Base-by-base conservation (phyloP, 495 filamentous ascomycete genomes). In the Penicillium riverlandense region DNA sequence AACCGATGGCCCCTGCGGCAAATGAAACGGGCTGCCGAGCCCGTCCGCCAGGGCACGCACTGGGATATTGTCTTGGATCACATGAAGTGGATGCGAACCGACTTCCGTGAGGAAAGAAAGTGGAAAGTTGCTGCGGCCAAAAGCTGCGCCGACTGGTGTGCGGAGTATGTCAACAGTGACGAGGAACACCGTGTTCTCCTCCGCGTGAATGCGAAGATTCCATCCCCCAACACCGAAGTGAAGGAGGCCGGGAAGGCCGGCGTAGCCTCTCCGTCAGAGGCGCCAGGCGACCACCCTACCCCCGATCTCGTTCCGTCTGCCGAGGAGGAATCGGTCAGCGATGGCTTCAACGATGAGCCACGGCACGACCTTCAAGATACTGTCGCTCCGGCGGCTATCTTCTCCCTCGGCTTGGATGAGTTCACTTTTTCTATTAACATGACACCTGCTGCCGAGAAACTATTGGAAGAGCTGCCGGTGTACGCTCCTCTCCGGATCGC, bases 1-100 rank as follows among this genome's bases (percentile, higher is more conserved):
- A 88, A 91, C 50, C 79, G 86, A 47, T 96, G 92, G 90, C 91
- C 90, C 2, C 69, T 98, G 47, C 77, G 90, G 40, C 94, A 97
- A 56, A 76, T 89, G 38, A 80, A 89, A 50, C 82, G 85, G 38
- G 80, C 79, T 28, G 69, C 76, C 3, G 92, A 98, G 58, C 92
- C 94, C 28, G 71, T 72, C 7, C 77, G 88, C 32, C 81, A 83
- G 10, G 70, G 76, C 2, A 77, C 80, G 6, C 90, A 96, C 59
- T 83, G 79, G 77, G 92, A 98, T 68, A 75, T 92, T 35, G 61
- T 97, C 34, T 66, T 97, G 8, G 76, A 88, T 49, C 88, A 98
- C 65, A 86, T 90, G 78, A 95, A 88, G 62, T 96, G 92, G 94
- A 88, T 98, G 82, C 78, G 88, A 32, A 95, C 88, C 2, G 92